Evolutionary conservation across 768 basidiomycete genomes (phyloP).

Genomic region (Clathrus columnatus): DNA sequence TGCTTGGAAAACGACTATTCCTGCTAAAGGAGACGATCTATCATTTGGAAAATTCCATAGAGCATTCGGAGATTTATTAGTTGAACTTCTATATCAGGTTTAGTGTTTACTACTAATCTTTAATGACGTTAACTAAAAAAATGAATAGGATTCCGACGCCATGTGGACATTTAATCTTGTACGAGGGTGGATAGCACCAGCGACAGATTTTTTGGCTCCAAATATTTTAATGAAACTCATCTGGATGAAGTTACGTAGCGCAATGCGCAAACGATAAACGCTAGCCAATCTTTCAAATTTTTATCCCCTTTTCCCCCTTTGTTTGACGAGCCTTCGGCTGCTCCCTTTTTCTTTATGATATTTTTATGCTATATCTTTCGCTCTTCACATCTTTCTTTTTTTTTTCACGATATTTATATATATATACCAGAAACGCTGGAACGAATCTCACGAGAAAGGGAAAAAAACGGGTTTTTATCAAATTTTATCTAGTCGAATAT

Average conservation of each 20-base stretch:
- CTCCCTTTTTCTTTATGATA: neutral
- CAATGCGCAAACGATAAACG: too few relatives aligned
- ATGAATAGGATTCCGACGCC: conserved; percentile 1
- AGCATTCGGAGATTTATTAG: neutral
- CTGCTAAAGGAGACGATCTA: conserved; percentile 11
- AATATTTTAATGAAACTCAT: neutral
- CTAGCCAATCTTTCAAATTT: too few relatives aligned
- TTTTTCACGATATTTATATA: neutral
- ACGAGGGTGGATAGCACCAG: neutral
- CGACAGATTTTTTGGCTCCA: conserved; percentile 3
- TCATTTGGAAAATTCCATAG: neutral
- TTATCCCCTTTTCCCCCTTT: too few relatives aligned
- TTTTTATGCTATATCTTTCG: neutral
- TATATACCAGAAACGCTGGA: too few relatives aligned
- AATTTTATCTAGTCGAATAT: too few relatives aligned
- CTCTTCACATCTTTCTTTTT: neutral
- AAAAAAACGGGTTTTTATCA: too few relatives aligned
- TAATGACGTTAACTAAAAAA: neutral
- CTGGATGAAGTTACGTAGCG: neutral
- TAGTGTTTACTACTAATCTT: neutral
- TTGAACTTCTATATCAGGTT: neutral
- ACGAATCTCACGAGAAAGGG: too few relatives aligned
- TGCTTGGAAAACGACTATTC: conserved; percentile 11
- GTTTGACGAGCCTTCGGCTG: too few relatives aligned
- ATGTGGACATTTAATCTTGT: neutral